A percentile compares a stretch with the other conserved stretches of the same genome.
phyloP scores from a whole-genome alignment of 2,329 filamentous ascomycete species.

The Fusarium dimerum region DNA sequence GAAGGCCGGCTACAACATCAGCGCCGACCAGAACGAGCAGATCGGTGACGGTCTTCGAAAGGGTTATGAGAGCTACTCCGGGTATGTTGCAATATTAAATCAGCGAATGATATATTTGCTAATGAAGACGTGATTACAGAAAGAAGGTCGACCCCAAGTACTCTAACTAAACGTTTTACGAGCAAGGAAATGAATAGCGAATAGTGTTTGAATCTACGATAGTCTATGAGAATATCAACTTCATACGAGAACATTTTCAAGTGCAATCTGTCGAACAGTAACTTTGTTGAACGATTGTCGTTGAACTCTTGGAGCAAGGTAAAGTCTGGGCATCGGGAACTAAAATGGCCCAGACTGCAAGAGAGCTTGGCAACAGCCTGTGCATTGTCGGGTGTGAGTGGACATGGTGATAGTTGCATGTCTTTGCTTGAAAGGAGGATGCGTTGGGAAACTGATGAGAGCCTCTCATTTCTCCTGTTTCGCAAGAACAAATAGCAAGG shows the following conservation, averaged over 20 bases:
- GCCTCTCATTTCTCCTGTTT: no score
- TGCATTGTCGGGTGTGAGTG: not conserved
- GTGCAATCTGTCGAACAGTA: no score
- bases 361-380: not conserved
- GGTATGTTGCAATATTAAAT: conserved; percentile 30
- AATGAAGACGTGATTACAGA: conserved; percentile 12
- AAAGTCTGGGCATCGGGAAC: not conserved
- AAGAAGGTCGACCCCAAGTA: conserved; percentile 32
- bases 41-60: conserved; percentile 38
- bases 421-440: no score
- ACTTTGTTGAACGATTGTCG: conserved; percentile 18
- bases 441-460: no score
- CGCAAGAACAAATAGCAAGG: no score
- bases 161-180: conserved; percentile 34
- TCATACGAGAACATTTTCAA: no score
- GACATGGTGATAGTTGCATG: no score
- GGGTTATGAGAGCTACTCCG: conserved; percentile 39
- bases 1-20: conserved; percentile 38
- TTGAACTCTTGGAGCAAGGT: no score
- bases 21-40: conserved; percentile 39
- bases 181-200: conserved; percentile 9
- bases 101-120: not conserved
- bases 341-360: not conserved
- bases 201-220: not conserved
- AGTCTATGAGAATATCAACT: not conserved